Evolutionary conservation across 768 basidiomycete species (phyloP).

Genomic region (Tricholoma flavovirens): DNA sequence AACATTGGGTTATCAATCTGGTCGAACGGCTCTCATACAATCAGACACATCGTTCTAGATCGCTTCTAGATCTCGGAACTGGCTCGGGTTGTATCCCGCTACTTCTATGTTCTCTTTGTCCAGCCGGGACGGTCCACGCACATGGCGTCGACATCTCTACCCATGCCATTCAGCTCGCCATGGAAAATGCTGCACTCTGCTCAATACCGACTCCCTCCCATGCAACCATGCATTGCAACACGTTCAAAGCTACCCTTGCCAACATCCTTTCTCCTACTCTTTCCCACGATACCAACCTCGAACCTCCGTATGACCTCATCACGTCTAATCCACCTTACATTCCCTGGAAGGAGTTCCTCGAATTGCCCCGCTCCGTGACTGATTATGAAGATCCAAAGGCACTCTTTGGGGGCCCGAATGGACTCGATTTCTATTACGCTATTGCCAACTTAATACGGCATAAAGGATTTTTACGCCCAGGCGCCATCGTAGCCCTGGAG

Average conservation of each 20-base stretch:
- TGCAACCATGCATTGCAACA: constrained; percentile 25
- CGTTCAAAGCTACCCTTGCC: constrained; percentile 33
- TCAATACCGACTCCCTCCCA: constrained; percentile 27
- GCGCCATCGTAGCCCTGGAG: constrained; percentile 68
- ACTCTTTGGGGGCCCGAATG: constrained; percentile 66
- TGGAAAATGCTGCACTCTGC: constrained; percentile 42
- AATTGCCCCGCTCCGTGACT: constrained; percentile 62
- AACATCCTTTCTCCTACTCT: constrained; percentile 46
- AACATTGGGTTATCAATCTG: constrained; percentile 69
- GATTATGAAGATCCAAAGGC: constrained; percentile 79
- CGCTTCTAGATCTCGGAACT: constrained; percentile 85
- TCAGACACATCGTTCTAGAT: constrained; percentile 24
- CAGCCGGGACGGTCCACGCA: constrained; percentile 46
- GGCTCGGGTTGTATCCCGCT: constrained; percentile 91
- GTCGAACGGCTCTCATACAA: constrained; percentile 39
- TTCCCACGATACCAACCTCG: constrained; percentile 24
- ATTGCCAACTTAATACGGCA: constrained; percentile 58
- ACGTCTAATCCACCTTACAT: constrained; percentile 91
- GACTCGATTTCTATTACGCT: constrained; percentile 60
- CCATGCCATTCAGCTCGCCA: constrained; percentile 48
- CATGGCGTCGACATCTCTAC: constrained; percentile 65
- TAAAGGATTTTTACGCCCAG: constrained; percentile 43
- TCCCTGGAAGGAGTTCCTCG: constrained; percentile 54
- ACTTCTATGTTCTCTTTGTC: constrained; percentile 65
- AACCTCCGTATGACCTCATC: constrained; percentile 64